These are phyloP conservation scores for Penicillium hordei DNA, from an alignment of 2,329 filamentous ascomycete species.

Conservation along the genomic window DNA sequence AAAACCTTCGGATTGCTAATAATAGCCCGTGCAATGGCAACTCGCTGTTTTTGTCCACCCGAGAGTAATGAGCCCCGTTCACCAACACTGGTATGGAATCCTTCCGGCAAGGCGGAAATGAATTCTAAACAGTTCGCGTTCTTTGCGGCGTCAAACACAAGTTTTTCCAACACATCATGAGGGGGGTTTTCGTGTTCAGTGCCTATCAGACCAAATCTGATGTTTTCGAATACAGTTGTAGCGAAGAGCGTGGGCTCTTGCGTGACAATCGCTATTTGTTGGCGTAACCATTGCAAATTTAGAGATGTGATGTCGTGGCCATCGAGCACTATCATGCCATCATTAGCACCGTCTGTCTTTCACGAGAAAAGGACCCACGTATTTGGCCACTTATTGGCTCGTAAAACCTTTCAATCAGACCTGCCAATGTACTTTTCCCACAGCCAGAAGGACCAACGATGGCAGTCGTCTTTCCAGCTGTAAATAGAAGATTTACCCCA, in stretches of 20 bases:
- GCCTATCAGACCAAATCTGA: constrained; percentile 39
- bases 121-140: constrained; percentile 1
- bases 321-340: constrained; percentile 53
- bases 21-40: constrained; percentile 87
- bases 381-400: constrained; percentile 66
- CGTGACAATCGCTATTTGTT: constrained; percentile 81
- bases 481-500: not conserved
- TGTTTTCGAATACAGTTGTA: constrained; percentile 79
- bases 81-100: constrained; percentile 7
- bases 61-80: constrained; percentile 67
- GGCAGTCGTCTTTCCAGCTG: not conserved
- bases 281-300: constrained; percentile 84
- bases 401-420: constrained; percentile 56
- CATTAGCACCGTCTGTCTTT: not conserved
- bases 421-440: constrained; percentile 11
- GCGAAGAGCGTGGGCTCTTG: constrained; percentile 83
- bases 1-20: constrained; percentile 90
- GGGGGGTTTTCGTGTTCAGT: not conserved
- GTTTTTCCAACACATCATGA: not conserved
- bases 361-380: not conserved
- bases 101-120: constrained; percentile 2
- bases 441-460: constrained; percentile 12
- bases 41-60: constrained; percentile 94
- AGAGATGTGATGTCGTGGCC: constrained; percentile 71
- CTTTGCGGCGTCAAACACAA: not conserved